Percentiles rank a stretch among this genome's conserved stretches.
Evolutionary conservation across 1,139 yeast species (phyloP).

Genomic region (Candida pseudocylindracea): DNA sequence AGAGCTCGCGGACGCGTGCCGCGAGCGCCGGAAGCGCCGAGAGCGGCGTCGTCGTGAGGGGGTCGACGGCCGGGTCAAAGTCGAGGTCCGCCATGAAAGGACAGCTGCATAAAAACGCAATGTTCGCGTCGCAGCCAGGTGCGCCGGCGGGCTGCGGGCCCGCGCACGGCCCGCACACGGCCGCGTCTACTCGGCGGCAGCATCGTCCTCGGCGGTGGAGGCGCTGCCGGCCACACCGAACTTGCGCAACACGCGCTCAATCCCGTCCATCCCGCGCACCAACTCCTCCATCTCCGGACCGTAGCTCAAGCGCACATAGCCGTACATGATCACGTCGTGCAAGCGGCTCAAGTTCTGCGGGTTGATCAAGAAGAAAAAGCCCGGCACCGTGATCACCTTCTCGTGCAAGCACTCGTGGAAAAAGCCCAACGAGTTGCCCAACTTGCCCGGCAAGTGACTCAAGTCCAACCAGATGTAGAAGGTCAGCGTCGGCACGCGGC

Average conservation of each 20-base stretch:
- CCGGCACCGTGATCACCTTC: constrained; percentile 43
- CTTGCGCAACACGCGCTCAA: constrained; percentile 29
- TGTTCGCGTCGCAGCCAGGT: no score
- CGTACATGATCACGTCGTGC: constrained; percentile 43
- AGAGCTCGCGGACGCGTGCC: no score
- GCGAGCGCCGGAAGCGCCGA: no score
- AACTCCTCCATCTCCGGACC: constrained; percentile 38
- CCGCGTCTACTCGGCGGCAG: no score
- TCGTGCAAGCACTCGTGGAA: constrained; percentile 51
- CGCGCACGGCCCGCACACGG: no score
- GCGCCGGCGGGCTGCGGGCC: no score
- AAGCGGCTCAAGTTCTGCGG: constrained; percentile 40
- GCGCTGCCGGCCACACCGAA: constrained; percentile 7
- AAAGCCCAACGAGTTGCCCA: constrained; percentile 39
- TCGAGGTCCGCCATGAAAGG: no score
- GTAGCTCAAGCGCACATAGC: constrained; percentile 37
- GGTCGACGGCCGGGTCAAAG: no score
- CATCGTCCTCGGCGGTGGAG: no score
- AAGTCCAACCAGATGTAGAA: constrained; percentile 45
- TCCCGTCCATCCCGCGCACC: constrained; percentile 44
- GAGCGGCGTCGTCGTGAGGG: no score
- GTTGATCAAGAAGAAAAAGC: constrained; percentile 43
- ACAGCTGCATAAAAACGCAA: no score
- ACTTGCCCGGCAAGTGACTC: constrained; percentile 33
- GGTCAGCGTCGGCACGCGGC: constrained; percentile 31